Evolutionary conservation across 192 early-diverging fungal genomes (phyloP).

Genomic region (Haplosporangium gracile): DNA sequence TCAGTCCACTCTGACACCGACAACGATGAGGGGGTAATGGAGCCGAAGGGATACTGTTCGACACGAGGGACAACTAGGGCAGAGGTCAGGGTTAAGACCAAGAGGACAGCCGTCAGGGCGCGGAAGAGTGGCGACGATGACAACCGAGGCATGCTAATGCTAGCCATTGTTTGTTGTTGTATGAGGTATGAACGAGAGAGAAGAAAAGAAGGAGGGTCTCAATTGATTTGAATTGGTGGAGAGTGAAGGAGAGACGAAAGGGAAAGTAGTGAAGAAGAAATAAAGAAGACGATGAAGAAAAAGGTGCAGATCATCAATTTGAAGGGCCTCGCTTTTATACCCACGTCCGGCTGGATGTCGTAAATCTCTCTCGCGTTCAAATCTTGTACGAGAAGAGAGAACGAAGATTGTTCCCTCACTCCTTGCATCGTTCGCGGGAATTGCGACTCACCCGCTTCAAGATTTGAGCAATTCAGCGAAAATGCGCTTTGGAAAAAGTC

Average conservation of each 20-base stretch:
- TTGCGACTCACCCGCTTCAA: background rate
- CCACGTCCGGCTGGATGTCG: no score
- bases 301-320: background rate
- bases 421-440: background rate
- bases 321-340: background rate
- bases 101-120: background rate
- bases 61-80: background rate
- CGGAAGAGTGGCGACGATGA: background rate
- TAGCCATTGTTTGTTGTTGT: background rate
- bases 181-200: no score
- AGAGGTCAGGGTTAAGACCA: background rate
- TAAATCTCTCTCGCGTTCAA: no score
- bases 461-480: background rate
- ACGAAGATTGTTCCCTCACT: background rate
- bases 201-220: no score
- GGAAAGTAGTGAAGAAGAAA: background rate
- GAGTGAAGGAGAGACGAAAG: background rate
- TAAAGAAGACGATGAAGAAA: background rate
- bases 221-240: no score
- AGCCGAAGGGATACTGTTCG: background rate
- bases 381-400: background rate
- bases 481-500: background rate
- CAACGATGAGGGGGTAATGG: background rate
- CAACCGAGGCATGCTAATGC: background rate
- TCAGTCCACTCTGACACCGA: background rate